phyloP scores from a whole-genome alignment of 768 basidiomycete genomes.

The Vararia minispora region DNA sequence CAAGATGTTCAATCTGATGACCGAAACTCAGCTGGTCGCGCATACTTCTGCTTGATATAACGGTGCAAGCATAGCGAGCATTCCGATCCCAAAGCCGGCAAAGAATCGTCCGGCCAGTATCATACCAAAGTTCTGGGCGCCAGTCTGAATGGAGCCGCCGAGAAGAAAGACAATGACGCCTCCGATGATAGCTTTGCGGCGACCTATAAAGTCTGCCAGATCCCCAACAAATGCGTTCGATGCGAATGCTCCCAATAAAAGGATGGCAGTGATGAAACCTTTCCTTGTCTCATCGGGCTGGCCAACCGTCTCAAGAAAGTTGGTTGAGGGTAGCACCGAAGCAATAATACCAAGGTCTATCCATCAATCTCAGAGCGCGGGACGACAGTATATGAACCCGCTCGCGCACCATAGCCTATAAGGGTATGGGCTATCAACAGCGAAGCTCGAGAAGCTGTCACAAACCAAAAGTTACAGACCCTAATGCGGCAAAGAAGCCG shows the following conservation, averaged over 20 bases:
- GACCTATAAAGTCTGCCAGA: constrained; percentile 14
- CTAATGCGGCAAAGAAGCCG: constrained; percentile 31
- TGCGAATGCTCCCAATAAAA: constrained; percentile 17
- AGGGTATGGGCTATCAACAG: too few relatives aligned
- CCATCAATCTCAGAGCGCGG: too few relatives aligned
- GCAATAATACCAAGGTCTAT: constrained; percentile 43
- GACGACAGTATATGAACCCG: too few relatives aligned
- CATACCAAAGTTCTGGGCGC: constrained; percentile 32
- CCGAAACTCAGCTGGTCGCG: too few relatives aligned
- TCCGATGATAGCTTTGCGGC: constrained; percentile 14
- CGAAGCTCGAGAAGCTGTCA: too few relatives aligned
- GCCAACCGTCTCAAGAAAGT: constrained; percentile 13
- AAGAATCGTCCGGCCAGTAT: constrained; percentile 42
- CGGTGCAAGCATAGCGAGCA: constrained; percentile 38
- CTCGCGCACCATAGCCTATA: too few relatives aligned
- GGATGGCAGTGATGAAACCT: constrained; percentile 16
- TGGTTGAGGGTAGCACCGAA: constrained; percentile 24
- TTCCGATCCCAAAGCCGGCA: constrained; percentile 32
- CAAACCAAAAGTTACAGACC: constrained; percentile 31
- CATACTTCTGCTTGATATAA: constrained; percentile 51
- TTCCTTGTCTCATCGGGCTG: constrained; percentile 14
- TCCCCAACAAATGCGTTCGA: constrained; percentile 16
- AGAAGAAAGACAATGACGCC: constrained; percentile 20
- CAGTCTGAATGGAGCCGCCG: constrained; percentile 36
- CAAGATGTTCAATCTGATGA: too few relatives aligned